Evolutionary conservation across 2,329 filamentous ascomycete genomes (phyloP).

Genomic region (Talaromyces pinophilus): DNA sequence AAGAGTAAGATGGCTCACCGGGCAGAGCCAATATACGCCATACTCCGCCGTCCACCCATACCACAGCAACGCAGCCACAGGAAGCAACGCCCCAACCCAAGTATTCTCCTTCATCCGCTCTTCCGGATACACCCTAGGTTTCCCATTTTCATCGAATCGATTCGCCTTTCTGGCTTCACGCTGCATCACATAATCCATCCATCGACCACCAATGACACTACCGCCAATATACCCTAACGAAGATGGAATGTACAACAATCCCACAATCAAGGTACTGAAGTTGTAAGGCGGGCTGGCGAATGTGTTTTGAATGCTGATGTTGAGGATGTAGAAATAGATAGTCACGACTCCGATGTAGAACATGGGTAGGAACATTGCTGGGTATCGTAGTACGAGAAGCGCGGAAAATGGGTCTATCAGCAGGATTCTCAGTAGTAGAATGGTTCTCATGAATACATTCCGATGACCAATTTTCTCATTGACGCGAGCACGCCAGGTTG

Average conservation of each 20-base stretch:
- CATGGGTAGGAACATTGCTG: constrained; percentile 16
- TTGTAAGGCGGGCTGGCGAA: constrained; percentile 18
- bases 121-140: constrained; percentile 11
- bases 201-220: constrained; percentile 19
- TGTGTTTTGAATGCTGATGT: constrained; percentile 20
- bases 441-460: background rate
- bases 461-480: constrained; percentile 2
- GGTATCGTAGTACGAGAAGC: constrained; percentile 10
- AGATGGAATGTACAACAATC: constrained; percentile 20
- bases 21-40: constrained; percentile 18
- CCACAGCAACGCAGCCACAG: constrained; percentile 14
- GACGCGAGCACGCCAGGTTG: background rate
- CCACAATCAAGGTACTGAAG: constrained; percentile 14
- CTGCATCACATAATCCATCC: constrained; percentile 21
- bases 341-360: constrained; percentile 18
- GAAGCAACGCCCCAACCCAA: constrained; percentile 1
- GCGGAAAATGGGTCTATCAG: constrained; percentile 17
- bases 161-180: constrained; percentile 17
- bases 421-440: constrained; percentile 1
- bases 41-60: constrained; percentile 20
- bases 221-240: constrained; percentile 21
- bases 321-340: constrained; percentile 20
- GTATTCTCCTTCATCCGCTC: constrained; percentile 20
- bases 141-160: constrained; percentile 14
- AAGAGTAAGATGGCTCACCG: constrained; percentile 5